Evolutionary conservation across 345 rosid genomes (phyloP).

Genomic region (Citrus hindsii): DNA sequence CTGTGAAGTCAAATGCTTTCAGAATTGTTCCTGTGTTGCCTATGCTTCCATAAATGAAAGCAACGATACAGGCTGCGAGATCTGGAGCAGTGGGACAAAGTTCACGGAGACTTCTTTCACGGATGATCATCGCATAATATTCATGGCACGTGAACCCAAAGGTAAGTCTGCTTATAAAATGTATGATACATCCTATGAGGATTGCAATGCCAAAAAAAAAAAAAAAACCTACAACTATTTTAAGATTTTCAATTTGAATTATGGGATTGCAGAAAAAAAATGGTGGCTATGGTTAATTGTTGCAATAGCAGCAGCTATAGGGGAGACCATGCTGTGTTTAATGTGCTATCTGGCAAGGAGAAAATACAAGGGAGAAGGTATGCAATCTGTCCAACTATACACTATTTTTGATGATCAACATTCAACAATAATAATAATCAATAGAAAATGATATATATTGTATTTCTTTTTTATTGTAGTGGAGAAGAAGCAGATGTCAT

Average conservation of each 20-base stretch:
- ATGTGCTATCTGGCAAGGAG: neutral
- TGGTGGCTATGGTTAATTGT: conserved; percentile 10
- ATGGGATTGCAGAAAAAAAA: neutral
- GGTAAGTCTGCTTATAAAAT: neutral
- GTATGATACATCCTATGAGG: fast-evolving
- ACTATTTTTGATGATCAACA: no score
- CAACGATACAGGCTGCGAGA: neutral
- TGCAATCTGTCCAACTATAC: neutral
- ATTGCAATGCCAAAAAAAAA: no score
- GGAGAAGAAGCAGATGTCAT: neutral
- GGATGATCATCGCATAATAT: no score
- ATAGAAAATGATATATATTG: no score
- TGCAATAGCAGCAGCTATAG: neutral
- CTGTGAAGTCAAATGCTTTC: no score
- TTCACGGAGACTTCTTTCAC: neutral
- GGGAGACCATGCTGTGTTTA: no score
- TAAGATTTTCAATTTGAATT: neutral
- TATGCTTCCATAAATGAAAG: neutral
- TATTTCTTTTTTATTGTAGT: neutral
- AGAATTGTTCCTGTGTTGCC: neutral
- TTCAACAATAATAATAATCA: no score
- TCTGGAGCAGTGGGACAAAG: neutral
- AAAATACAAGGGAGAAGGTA: neutral
- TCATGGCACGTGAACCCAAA: neutral
- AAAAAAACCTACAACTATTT: neutral